Percentiles rank a stretch among this genome's conserved stretches.
Conservation (phyloP, 306 rosid genomes). For the Coriaria nepalensis region DNA sequence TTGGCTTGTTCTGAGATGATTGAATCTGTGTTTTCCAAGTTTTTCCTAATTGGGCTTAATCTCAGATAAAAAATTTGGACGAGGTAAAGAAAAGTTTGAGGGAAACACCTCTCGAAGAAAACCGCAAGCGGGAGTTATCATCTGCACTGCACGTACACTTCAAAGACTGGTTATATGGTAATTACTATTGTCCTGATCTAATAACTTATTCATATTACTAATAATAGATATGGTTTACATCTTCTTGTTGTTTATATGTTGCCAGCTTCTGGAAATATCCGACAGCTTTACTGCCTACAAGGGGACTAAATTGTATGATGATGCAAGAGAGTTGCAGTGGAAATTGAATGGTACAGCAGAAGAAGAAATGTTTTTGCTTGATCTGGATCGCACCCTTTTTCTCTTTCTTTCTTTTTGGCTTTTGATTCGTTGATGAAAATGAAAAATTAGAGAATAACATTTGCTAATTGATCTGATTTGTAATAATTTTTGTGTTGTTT, state of each 20-base stretch:
- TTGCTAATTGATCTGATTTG: too few species aligned
- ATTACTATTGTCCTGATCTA: constrained; percentile 5
- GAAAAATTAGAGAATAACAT: too few species aligned
- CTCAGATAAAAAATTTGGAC: constrained; percentile 58
- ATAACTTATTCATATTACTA: background rate
- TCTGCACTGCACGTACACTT: constrained; percentile 82
- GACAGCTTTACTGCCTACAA: constrained; percentile 95
- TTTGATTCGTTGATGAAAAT: background rate
- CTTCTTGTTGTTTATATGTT: background rate
- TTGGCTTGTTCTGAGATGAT: background rate
- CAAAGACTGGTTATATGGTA: constrained; percentile 97
- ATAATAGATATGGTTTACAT: background rate
- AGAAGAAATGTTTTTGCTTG: background rate
- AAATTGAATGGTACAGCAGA: constrained; percentile 34
- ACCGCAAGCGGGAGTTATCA: constrained; percentile 72
- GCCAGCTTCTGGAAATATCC: constrained; percentile 94
- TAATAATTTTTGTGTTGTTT: too few species aligned
- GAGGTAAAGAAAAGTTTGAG: constrained; percentile 63
- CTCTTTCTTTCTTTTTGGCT: constrained; percentile 29
- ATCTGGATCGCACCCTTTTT: constrained; percentile 6
- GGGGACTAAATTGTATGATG: constrained; percentile 46
- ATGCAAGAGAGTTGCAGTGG: constrained; percentile 7
- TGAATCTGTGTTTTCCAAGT: background rate
- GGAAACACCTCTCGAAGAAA: constrained; percentile 86
- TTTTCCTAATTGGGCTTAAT: constrained; percentile 14